phyloP scores from a whole-genome alignment of 768 basidiomycete genomes.

The Leccinum truebloodii region DNA sequence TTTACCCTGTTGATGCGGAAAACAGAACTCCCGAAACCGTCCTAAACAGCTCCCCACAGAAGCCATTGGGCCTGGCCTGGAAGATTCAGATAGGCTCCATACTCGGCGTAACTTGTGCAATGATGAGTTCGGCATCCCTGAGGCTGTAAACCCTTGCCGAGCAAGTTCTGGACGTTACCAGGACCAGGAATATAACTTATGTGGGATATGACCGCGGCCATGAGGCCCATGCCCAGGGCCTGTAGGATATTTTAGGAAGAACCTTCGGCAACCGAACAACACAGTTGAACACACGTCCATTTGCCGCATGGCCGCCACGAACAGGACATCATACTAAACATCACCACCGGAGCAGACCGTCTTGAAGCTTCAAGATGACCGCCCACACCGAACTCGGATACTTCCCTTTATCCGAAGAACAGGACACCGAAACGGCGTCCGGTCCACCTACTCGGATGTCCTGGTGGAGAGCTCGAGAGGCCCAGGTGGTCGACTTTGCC shows the following conservation, averaged over 20 bases:
- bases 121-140: too few relatives aligned
- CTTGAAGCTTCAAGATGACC: background rate
- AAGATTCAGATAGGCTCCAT: too few relatives aligned
- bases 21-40: too few relatives aligned
- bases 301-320: background rate
- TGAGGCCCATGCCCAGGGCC: background rate
- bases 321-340: background rate
- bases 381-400: background rate
- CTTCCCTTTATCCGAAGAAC: constrained; percentile 2
- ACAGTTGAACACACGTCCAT: background rate
- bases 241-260: background rate
- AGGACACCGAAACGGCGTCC: background rate
- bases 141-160: too few relatives aligned
- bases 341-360: background rate
- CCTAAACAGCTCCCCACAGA: too few relatives aligned
- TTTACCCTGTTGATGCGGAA: too few relatives aligned
- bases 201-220: too few relatives aligned
- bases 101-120: too few relatives aligned
- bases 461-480: background rate
- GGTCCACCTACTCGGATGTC: background rate
- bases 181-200: too few relatives aligned
- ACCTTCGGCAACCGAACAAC: background rate
- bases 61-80: too few relatives aligned
- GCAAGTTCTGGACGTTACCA: too few relatives aligned
- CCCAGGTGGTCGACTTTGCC: constrained; percentile 10